phyloP scores from a whole-genome alignment of 2,329 filamentous ascomycete genomes.

The Hypoxylon sp. region DNA sequence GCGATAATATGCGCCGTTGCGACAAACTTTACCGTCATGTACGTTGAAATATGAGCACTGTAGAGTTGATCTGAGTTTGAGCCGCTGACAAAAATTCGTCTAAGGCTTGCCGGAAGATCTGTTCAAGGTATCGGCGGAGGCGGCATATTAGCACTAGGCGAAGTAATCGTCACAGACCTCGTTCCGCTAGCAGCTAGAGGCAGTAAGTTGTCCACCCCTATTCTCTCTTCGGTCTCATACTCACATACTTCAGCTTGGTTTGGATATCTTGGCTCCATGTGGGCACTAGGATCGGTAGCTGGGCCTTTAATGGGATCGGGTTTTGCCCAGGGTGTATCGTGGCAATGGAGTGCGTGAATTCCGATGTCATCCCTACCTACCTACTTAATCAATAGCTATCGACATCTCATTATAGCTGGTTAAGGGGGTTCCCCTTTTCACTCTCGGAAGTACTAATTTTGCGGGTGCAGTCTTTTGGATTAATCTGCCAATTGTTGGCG shows the following conservation, averaged over 20 bases:
- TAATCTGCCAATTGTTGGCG: conserved; percentile 28
- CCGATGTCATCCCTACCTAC: neutral
- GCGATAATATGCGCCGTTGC: conserved; percentile 24
- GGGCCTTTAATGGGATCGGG: conserved; percentile 22
- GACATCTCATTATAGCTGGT: neutral
- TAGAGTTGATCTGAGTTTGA: neutral
- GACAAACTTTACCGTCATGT: conserved; percentile 22
- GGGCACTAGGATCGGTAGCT: conserved; percentile 23
- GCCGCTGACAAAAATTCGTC: neutral
- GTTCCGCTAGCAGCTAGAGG: conserved; percentile 24
- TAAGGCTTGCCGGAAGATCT: conserved; percentile 21
- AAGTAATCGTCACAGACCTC: conserved; percentile 25
- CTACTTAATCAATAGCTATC: too few relatives aligned
- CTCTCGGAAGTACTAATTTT: conserved; percentile 1
- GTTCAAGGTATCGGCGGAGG: conserved; percentile 27
- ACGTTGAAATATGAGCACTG: neutral
- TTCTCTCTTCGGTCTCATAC: neutral
- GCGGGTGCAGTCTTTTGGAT: conserved; percentile 24
- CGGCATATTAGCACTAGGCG: conserved; percentile 18
- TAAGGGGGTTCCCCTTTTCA: neutral
- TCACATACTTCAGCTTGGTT: conserved; percentile 21
- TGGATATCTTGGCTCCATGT: conserved; percentile 29
- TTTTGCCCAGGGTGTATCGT: conserved; percentile 23
- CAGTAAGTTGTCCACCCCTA: conserved; percentile 6
- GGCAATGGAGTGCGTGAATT: conserved; percentile 25